Percentiles rank a stretch among this genome's conserved stretches.
Evolutionary conservation across 352 stramenopile species (phyloP).

Genomic region (Blastocystis sp.): DNA sequence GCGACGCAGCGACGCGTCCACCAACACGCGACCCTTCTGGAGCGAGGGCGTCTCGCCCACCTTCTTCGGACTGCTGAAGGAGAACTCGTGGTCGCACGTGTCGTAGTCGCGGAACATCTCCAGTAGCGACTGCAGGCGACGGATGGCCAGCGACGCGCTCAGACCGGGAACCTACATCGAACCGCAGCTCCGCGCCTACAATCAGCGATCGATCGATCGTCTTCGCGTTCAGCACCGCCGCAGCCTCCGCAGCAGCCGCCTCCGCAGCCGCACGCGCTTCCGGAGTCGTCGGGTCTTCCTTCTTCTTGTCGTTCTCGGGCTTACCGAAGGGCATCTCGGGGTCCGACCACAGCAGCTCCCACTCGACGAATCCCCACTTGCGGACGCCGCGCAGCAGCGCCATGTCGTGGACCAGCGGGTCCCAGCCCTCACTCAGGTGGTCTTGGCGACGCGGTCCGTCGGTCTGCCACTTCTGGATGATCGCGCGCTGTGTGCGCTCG

Average conservation of each 20-base stretch:
- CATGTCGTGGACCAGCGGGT: constrained; percentile 6
- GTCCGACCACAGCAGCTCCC: constrained; percentile 50
- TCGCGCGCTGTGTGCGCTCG: not conserved
- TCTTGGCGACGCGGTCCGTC: constrained; percentile 3
- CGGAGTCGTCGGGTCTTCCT: not conserved
- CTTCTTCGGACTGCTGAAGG: not conserved
- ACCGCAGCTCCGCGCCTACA: not conserved
- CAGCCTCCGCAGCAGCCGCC: not conserved
- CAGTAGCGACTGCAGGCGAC: constrained; percentile 15
- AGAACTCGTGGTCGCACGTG: not conserved
- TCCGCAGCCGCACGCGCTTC: not conserved
- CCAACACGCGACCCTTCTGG: not conserved
- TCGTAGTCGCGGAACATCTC: constrained; percentile 32
- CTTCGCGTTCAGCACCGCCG: not conserved
- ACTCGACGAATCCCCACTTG: constrained; percentile 48
- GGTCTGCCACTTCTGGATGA: not conserved
- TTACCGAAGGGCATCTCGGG: constrained; percentile 40
- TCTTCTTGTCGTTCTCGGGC: constrained; percentile 24
- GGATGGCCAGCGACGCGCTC: not conserved
- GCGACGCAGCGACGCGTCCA: not conserved
- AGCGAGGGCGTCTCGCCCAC: not conserved
- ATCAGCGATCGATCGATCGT: not conserved
- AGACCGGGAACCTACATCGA: constrained; percentile 18
- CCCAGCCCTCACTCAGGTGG: constrained; percentile 19
- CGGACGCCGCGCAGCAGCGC: not conserved